Conservation (phyloP, 805 yeast species). For the Maudiozyma saulgeensis region DNA sequence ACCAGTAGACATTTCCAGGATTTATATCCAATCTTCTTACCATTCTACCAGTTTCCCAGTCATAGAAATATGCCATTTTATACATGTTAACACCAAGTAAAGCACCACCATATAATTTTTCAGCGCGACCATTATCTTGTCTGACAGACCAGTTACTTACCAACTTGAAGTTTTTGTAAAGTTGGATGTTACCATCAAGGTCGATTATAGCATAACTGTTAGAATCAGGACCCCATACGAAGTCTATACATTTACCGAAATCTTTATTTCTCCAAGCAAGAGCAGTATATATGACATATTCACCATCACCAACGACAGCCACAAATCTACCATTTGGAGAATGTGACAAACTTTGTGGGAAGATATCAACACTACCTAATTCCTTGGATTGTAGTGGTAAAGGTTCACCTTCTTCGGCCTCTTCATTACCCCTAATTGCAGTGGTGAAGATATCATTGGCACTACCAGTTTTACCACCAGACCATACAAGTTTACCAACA, state of each 20-base stretch:
- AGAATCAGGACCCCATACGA: slow-evolving; percentile 92
- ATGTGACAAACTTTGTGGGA: slow-evolving; percentile 78
- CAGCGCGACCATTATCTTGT: slow-evolving; percentile 63
- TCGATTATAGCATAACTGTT: slow-evolving; percentile 79
- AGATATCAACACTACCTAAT: slow-evolving; percentile 87
- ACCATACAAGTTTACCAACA: slow-evolving; percentile 84
- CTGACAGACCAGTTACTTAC: slow-evolving; percentile 53
- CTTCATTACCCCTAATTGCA: slow-evolving; percentile 62
- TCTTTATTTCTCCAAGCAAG: slow-evolving; percentile 96
- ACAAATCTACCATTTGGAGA: slow-evolving; percentile 97
- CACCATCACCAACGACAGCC: slow-evolving; percentile 96
- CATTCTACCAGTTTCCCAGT: slow-evolving; percentile 81
- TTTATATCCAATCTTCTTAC: slow-evolving; percentile 88
- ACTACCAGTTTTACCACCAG: slow-evolving; percentile 55
- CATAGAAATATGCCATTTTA: slow-evolving; percentile 80
- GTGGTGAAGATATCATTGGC: slow-evolving; percentile 69
- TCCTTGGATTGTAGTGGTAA: slow-evolving; percentile 77
- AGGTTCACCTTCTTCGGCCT: slow-evolving; percentile 69
- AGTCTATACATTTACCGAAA: slow-evolving; percentile 82
- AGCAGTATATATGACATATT: slow-evolving; percentile 90
- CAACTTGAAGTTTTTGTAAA: slow-evolving; percentile 80
- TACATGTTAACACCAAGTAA: slow-evolving; percentile 75
- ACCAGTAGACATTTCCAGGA: slow-evolving; percentile 76
- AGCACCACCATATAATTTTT: slow-evolving; percentile 73
- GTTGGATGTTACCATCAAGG: slow-evolving; percentile 50